Evolutionary conservation across 768 basidiomycete genomes (phyloP).

Genomic region (Collybiopsis luxurians): DNA sequence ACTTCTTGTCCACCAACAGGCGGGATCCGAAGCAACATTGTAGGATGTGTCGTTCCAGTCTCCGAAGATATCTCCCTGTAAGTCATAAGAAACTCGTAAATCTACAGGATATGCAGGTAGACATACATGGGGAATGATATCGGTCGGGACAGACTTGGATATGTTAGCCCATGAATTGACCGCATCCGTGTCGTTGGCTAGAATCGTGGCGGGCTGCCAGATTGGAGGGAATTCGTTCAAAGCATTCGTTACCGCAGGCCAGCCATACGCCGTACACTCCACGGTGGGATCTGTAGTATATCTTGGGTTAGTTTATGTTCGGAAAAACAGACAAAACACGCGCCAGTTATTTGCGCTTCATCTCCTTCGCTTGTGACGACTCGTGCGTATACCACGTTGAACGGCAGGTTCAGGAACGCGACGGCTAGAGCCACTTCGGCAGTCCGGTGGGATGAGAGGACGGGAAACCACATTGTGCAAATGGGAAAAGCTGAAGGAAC

Average conservation of each 20-base stretch:
- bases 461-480: not conserved
- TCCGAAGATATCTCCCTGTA: conserved; percentile 6
- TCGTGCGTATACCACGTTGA: not conserved
- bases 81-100: conserved; percentile 1
- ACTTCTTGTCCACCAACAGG: conserved; percentile 41
- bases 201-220: conserved; percentile 43
- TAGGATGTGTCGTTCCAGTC: conserved; percentile 25
- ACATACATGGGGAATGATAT: conserved; percentile 42
- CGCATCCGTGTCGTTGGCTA: conserved; percentile 40
- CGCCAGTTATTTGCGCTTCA: conserved; percentile 3
- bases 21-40: conserved; percentile 30
- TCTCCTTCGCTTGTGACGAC: conserved; percentile 1
- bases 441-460: not conserved
- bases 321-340: not conserved
- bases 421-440: not conserved
- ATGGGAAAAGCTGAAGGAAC: not conserved
- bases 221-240: conserved; percentile 39
- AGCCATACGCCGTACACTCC: conserved; percentile 45
- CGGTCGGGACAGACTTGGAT: conserved; percentile 37
- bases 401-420: not conserved
- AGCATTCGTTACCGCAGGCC: conserved; percentile 29
- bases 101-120: not conserved
- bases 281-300: conserved; percentile 22
- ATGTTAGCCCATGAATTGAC: conserved; percentile 42
- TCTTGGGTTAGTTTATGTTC: not conserved